Evolutionary conservation across 371 early-diverging fungal genomes (phyloP), one percentile per base, ranked within the genome.

Genomic region (Mucor saturninus): DNA sequence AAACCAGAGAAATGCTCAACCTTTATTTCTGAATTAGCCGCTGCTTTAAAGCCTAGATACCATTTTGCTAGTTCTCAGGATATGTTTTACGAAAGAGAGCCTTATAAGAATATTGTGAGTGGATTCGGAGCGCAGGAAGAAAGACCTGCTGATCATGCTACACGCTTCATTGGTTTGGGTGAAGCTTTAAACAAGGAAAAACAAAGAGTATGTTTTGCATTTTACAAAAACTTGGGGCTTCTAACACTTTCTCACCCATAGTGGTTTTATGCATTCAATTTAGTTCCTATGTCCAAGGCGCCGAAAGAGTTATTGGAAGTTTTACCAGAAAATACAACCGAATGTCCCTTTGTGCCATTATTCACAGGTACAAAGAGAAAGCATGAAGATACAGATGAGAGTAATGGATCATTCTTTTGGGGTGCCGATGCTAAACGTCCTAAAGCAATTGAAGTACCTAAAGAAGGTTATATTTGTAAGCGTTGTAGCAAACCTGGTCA

Each of bases 191-290:
- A 86, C 45, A 62, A 70, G 29, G 69, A 78, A 38, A 92, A 91
- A 62, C 82, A 83, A 54, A 61, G 87, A 65, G 84, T 82, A 74
- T 71, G 63, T 51, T 14, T 49, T 11, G 21, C 21, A 21, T 26
- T 61, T 65, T 59, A 21, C 21, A 21, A 21, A 21, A 21, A 21
- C 21, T 21, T 21, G 21, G 21, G 21, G 21, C 21, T 21, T 21
- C 21, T 21, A 21, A 21, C 21, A 21, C 21, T 21, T 21, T 21
- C 21, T 21, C 21, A 21, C 21, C 21, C n/a, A 28, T 67, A 92
- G 83, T 97, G 97, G 97, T 93, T 93, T 69, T 97, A 96, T 70
- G 97, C 96, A 0, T 90, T 95, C 79, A 94, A 92, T 60, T 62
- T 94, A 38, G 82, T 74, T 1, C 95, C 96, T 2, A 58, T 91